A percentile compares a stretch with the other conserved stretches of the same genome.
Conservation (phyloP, 1,284 basidiomycete genomes). For the Pyrrhoderma noxium region DNA sequence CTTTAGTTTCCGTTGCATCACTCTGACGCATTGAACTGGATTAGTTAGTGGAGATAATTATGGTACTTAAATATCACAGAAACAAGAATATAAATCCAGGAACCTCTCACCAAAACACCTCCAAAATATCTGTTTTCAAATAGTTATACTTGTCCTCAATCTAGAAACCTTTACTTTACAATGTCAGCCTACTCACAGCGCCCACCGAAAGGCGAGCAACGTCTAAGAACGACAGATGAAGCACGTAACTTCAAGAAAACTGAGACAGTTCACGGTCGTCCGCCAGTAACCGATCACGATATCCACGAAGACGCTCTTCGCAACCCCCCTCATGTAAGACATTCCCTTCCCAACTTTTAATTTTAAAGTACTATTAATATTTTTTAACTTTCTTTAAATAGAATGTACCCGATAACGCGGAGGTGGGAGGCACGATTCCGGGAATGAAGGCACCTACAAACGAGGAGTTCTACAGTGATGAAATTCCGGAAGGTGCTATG, state of each 20-base stretch:
- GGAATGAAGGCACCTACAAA: constrained; percentile 10
- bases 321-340: constrained; percentile 27
- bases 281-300: constrained; percentile 27
- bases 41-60: too few relatives aligned
- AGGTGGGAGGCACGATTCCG: not conserved
- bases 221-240: not conserved
- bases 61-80: too few relatives aligned
- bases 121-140: too few relatives aligned
- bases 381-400: not conserved
- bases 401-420: constrained; percentile 4
- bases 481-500: not conserved
- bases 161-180: too few relatives aligned
- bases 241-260: constrained; percentile 27
- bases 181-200: not conserved
- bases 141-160: too few relatives aligned
- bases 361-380: not conserved
- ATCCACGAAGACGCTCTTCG: constrained; percentile 30
- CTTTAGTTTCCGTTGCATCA: too few relatives aligned
- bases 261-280: constrained; percentile 26
- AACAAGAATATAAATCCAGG: too few relatives aligned
- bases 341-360: not conserved
- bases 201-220: not conserved
- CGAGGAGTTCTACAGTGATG: not conserved
- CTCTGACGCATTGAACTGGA: too few relatives aligned
- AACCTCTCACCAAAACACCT: too few relatives aligned